These are phyloP conservation scores for Fraxinus americana DNA, from an alignment of 257 asterid species.

Conservation along the genomic window DNA sequence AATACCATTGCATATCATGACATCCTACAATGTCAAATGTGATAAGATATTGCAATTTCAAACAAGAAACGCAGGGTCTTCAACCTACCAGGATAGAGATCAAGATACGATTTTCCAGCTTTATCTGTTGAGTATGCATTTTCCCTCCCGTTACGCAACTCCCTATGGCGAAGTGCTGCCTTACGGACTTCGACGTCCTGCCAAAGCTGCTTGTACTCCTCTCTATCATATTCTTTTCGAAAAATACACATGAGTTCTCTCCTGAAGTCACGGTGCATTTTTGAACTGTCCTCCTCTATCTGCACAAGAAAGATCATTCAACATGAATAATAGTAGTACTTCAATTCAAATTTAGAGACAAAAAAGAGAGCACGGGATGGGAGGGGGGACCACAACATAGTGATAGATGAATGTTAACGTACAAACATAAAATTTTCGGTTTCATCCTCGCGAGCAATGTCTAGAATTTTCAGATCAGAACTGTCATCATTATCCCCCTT, in stretches of 20 bases:
- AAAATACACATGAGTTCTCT: slow-evolving; percentile 29
- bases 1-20: not conserved
- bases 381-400: not conserved
- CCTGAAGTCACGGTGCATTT: slow-evolving; percentile 26
- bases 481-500: slow-evolving; percentile 1
- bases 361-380: not conserved
- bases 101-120: slow-evolving; percentile 36
- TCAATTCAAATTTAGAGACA: too few species aligned
- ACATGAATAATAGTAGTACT: slow-evolving; percentile 1
- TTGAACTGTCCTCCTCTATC: slow-evolving; percentile 26
- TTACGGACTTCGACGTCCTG: slow-evolving; percentile 10
- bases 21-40: not conserved
- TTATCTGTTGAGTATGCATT: not conserved
- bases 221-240: slow-evolving; percentile 31
- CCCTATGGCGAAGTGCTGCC: slow-evolving; percentile 7
- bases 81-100: slow-evolving; percentile 32
- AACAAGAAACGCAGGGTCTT: not conserved
- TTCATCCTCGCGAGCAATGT: slow-evolving; percentile 21
- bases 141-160: slow-evolving; percentile 25
- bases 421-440: slow-evolving; percentile 21
- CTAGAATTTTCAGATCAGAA: slow-evolving; percentile 36
- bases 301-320: slow-evolving; percentile 30
- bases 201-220: slow-evolving; percentile 44
- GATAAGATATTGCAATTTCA: not conserved
- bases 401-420: slow-evolving; percentile 16